Conservation (phyloP, 2,329 filamentous ascomycete genomes). For the Rhinocladiella similis region DNA sequence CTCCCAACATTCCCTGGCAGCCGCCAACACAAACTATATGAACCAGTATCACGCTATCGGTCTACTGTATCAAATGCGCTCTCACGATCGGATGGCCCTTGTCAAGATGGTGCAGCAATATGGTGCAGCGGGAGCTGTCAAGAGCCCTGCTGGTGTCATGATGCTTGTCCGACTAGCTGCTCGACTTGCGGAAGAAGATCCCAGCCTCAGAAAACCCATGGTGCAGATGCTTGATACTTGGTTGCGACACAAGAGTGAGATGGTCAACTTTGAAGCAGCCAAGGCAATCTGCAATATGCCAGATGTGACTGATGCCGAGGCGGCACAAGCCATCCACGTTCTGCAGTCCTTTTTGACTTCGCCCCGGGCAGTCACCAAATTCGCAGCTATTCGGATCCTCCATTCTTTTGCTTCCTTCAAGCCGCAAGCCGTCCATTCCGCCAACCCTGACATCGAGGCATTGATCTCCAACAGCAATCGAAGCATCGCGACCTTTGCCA, state of each 20-base stretch:
- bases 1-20: constrained; percentile 68
- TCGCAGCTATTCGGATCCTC: constrained; percentile 92
- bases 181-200: constrained; percentile 91
- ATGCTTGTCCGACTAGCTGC: constrained; percentile 91
- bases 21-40: constrained; percentile 88
- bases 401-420: constrained; percentile 97
- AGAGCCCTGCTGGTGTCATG: constrained; percentile 89
- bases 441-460: constrained; percentile 96
- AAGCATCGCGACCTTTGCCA: constrained; percentile 96
- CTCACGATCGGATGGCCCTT: constrained; percentile 94
- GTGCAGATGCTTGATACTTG: constrained; percentile 94
- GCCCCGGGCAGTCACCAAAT: constrained; percentile 93
- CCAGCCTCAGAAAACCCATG: constrained; percentile 88
- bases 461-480: constrained; percentile 96
- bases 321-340: constrained; percentile 88
- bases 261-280: constrained; percentile 98
- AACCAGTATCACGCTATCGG: constrained; percentile 98
- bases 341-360: constrained; percentile 96
- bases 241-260: constrained; percentile 97
- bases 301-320: constrained; percentile 88
- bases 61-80: constrained; percentile 94
- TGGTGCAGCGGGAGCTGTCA: constrained; percentile 83
- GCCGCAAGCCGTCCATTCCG: constrained; percentile 84
- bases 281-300: constrained; percentile 96
- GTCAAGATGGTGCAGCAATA: constrained; percentile 99